Conservation (phyloP, 371 early-diverging fungal genomes). For the Funneliformis caledonium region DNA sequence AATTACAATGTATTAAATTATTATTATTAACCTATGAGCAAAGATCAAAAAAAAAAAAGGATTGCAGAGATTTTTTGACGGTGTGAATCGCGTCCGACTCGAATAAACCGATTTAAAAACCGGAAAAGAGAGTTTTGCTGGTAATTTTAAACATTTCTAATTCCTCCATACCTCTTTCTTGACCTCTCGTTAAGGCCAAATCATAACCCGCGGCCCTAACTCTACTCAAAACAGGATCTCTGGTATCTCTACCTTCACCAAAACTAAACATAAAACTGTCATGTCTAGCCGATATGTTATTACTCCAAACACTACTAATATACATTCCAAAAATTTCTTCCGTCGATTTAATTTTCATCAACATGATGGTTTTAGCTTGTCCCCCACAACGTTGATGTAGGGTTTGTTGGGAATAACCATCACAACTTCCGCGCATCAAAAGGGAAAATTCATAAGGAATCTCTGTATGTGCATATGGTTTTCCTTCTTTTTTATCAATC, state of each 20-base stretch:
- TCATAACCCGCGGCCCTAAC: constrained; percentile 15
- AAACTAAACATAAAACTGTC: constrained; percentile 38
- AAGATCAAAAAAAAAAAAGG: too few species aligned
- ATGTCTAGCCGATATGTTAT: background rate
- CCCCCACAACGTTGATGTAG: constrained; percentile 18
- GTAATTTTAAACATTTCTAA: constrained; percentile 30
- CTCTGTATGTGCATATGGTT: constrained; percentile 4
- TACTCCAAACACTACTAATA: constrained; percentile 29
- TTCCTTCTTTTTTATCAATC: constrained; percentile 30
- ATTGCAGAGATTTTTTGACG: too few species aligned
- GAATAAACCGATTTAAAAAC: background rate
- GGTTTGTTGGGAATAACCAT: constrained; percentile 22
- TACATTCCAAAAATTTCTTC: constrained; percentile 38
- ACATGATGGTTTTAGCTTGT: constrained; percentile 14
- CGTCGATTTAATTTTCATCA: constrained; percentile 30
- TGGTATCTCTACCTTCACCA: constrained; percentile 21
- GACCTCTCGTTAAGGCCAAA: constrained; percentile 26
- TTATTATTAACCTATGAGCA: too few species aligned
- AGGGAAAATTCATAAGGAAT: constrained; percentile 34
- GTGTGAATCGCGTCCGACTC: too few species aligned
- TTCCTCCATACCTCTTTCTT: constrained; percentile 31
- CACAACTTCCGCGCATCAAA: constrained; percentile 24
- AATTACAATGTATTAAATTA: too few species aligned
- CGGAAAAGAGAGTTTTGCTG: background rate
- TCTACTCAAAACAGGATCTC: constrained; percentile 10